Conservation (phyloP, 306 rosid species). For the Quercus robur region DNA sequence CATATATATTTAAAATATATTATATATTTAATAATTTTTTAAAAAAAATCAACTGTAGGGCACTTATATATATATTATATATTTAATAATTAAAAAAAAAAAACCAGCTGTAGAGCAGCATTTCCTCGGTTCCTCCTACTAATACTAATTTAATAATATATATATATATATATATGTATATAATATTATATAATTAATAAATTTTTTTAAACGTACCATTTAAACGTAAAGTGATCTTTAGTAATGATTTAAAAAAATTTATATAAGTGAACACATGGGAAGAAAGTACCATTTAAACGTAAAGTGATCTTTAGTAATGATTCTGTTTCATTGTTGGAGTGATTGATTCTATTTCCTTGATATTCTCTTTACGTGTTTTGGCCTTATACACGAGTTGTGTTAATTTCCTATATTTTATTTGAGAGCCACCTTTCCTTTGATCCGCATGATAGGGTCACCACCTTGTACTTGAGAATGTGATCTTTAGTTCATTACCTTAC, state of each 20-base stretch:
- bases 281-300: background rate
- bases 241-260: too few species aligned
- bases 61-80: too few species aligned
- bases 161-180: too few species aligned
- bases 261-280: background rate
- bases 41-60: too few species aligned
- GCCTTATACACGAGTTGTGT: background rate
- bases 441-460: slow-evolving; percentile 77
- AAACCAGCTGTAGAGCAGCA: too few species aligned
- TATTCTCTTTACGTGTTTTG: background rate
- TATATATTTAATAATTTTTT: too few species aligned
- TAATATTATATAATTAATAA: too few species aligned
- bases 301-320: background rate
- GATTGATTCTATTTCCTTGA: background rate
- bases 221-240: background rate
- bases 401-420: background rate
- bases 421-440: slow-evolving; percentile 1
- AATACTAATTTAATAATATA: too few species aligned
- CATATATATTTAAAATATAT: too few species aligned
- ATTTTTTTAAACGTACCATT: background rate
- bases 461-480: slow-evolving; percentile 58
- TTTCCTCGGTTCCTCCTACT: too few species aligned
- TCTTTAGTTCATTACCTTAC: too few species aligned
- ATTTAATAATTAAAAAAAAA: too few species aligned
- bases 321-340: background rate